Conservation (phyloP, 306 rosid species). For the Quillaja saponaria region DNA sequence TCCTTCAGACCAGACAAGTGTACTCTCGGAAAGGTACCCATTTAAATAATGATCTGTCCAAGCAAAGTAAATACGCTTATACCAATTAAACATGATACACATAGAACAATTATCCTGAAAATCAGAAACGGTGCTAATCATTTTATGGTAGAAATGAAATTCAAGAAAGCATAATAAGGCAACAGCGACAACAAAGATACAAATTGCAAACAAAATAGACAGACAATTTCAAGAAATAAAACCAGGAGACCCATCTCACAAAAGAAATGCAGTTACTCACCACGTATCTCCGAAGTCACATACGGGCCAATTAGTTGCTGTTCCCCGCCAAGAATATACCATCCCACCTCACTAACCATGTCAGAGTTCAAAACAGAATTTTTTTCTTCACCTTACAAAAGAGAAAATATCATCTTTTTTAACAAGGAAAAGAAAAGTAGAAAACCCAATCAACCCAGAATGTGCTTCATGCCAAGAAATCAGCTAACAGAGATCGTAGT, state of each 20-base stretch:
- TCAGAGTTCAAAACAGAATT: no score
- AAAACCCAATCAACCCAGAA: no score
- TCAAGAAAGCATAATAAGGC: constrained; percentile 33
- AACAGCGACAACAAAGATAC: not conserved
- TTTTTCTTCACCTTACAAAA: constrained; percentile 37
- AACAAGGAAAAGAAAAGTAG: not conserved
- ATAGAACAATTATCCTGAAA: constrained; percentile 44
- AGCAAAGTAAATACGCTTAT: constrained; percentile 41
- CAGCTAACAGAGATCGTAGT: not conserved
- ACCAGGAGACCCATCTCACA: constrained; percentile 1
- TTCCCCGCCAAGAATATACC: constrained; percentile 81
- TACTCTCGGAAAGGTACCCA: constrained; percentile 65
- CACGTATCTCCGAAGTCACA: constrained; percentile 69
- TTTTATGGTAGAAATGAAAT: constrained; percentile 50
- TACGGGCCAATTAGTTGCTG: constrained; percentile 89
- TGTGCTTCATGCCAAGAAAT: not conserved
- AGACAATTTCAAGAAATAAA: not conserved
- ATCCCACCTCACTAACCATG: constrained; percentile 53
- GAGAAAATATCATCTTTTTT: not conserved
- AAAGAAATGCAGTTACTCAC: constrained; percentile 48
- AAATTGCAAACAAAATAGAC: constrained; percentile 16
- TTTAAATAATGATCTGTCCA: constrained; percentile 83
- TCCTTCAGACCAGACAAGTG: constrained; percentile 89
- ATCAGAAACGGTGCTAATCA: constrained; percentile 45
- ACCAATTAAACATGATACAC: constrained; percentile 52